Conservation (phyloP, 345 rosid genomes). For the Linum trigynum region DNA sequence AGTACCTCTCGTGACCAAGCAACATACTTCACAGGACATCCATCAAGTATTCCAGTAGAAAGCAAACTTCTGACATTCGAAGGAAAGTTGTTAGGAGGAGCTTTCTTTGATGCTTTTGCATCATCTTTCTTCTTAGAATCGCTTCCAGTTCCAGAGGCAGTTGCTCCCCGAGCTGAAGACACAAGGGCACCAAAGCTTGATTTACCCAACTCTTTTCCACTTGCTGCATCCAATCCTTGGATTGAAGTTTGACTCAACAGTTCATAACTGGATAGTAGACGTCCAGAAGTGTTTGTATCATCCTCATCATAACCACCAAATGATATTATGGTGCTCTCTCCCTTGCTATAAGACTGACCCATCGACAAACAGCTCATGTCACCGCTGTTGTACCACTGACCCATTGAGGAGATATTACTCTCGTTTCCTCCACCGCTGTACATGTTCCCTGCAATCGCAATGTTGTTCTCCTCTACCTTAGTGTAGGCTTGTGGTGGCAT, state of each 20-base stretch:
- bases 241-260: conserved; percentile 35
- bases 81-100: conserved; percentile 46
- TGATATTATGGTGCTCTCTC: conserved; percentile 56
- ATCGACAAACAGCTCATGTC: conserved; percentile 23
- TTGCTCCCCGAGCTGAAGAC: conserved; percentile 8
- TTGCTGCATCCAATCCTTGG: conserved; percentile 15
- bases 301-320: conserved; percentile 55
- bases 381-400: conserved; percentile 24
- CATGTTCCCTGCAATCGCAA: conserved; percentile 33
- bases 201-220: conserved; percentile 23
- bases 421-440: conserved; percentile 27
- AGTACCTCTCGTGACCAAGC: conserved; percentile 63
- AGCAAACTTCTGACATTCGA: conserved; percentile 60
- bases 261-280: conserved; percentile 35
- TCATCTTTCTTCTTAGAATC: conserved; percentile 28
- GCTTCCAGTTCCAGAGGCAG: conserved; percentile 19
- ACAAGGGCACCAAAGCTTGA: conserved; percentile 18
- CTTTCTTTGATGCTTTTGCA: conserved; percentile 35
- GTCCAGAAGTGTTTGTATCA: conserved; percentile 32
- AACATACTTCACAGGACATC: conserved; percentile 52
- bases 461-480: conserved; percentile 29
- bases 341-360: conserved; percentile 29
- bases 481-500: conserved; percentile 35
- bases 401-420: conserved; percentile 15
- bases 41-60: conserved; percentile 68